Percentiles rank a stretch among this genome's conserved stretches.
phyloP scores from a whole-genome alignment of 208 protist species.

The Trypanosomatidae sp. region DNA sequence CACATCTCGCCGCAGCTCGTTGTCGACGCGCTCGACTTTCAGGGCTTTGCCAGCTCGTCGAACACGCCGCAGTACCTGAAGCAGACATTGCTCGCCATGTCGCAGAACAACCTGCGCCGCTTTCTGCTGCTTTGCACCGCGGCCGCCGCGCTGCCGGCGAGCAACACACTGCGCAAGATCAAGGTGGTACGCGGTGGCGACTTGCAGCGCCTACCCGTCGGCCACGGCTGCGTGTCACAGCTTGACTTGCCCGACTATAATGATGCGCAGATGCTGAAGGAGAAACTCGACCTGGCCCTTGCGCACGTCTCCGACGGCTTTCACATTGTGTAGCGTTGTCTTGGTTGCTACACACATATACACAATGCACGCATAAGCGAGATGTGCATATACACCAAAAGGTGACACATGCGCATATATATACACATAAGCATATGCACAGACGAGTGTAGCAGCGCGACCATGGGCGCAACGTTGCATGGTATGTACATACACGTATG shows the following conservation, averaged over 20 bases:
- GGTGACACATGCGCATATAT: too few relatives aligned
- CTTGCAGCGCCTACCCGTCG: conserved; percentile 27
- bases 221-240: conserved; percentile 52
- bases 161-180: conserved; percentile 26
- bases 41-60: conserved; percentile 26
- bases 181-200: conserved; percentile 32
- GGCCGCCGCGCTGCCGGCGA: conserved; percentile 16
- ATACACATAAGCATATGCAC: too few relatives aligned
- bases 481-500: too few relatives aligned
- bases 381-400: too few relatives aligned
- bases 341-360: neutral
- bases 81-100: conserved; percentile 28
- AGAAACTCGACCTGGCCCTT: conserved; percentile 34
- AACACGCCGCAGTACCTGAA: conserved; percentile 34
- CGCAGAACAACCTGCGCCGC: conserved; percentile 51
- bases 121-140: conserved; percentile 60
- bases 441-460: too few relatives aligned
- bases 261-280: conserved; percentile 19
- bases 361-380: too few relatives aligned
- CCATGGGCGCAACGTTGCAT: too few relatives aligned
- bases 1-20: conserved; percentile 33
- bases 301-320: conserved; percentile 56
- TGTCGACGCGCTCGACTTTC: conserved; percentile 35
- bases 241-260: conserved; percentile 56
- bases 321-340: conserved; percentile 51